Conservation (phyloP, 257 asterid genomes). For the Rehmannia glutinosa region DNA sequence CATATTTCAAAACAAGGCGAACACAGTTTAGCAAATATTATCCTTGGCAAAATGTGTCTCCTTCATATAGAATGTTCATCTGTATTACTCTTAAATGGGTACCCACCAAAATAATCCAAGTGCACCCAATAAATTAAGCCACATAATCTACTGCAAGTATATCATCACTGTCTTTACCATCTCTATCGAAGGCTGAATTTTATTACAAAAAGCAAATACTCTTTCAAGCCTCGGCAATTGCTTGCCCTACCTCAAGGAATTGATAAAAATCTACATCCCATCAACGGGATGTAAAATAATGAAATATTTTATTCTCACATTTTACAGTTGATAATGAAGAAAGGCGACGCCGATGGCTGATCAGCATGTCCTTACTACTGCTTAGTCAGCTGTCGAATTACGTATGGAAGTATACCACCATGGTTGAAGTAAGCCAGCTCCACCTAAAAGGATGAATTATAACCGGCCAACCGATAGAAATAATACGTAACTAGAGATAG, state of each 20-base stretch:
- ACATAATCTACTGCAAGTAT: background rate
- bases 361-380: slow-evolving; percentile 29
- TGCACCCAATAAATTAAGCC: slow-evolving; percentile 1
- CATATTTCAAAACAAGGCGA: background rate
- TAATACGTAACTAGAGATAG: too few relatives aligned
- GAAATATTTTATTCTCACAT: slow-evolving; percentile 30
- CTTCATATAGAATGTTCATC: background rate
- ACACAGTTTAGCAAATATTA: too few relatives aligned
- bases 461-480: slow-evolving; percentile 13
- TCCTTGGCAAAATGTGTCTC: background rate
- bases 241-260: slow-evolving; percentile 20
- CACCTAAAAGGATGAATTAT: slow-evolving; percentile 30
- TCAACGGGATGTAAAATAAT: slow-evolving; percentile 17
- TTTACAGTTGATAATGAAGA: slow-evolving; percentile 1
- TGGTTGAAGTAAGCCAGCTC: slow-evolving; percentile 77
- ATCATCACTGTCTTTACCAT: slow-evolving; percentile 2
- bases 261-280: slow-evolving; percentile 30
- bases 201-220: slow-evolving; percentile 27
- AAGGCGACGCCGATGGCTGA: slow-evolving; percentile 9
- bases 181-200: slow-evolving; percentile 17
- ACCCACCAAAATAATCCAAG: background rate
- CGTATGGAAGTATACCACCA: slow-evolving; percentile 88
- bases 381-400: slow-evolving; percentile 63
- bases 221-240: slow-evolving; percentile 23
- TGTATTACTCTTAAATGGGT: background rate